Base-by-base conservation (phyloP, 2,329 filamentous ascomycete species). In the Cadophora gregata region DNA sequence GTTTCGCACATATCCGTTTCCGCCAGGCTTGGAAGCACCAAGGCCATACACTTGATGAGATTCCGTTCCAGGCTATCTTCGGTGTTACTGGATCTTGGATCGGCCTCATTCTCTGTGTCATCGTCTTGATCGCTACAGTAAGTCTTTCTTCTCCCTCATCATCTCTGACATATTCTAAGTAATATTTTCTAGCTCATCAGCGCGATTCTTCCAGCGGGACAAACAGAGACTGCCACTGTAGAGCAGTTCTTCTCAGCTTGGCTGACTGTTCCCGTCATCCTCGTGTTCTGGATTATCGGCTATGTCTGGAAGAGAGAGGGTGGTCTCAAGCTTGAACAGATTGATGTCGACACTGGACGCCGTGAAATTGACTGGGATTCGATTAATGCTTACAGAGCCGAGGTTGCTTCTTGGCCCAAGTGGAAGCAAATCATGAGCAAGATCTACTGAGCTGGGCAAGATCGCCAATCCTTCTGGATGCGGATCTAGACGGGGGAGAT, bases 61-160 rank as follows among this genome's bases (percentile, higher is more conserved):
- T 85, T 60, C 81, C 82, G 3, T 84, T 82, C 71, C 75, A 73
- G 70, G 75, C 81, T 16, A 53, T 62, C 21, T 58, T 80, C 4
- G 91, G 91, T 51, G 77, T 93, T 14, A 81, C 83, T 65, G 91
- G 91, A 42, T 92, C 89, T 59, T 91, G 82, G 79, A 75, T 92
- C 50, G 90, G 90, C 4, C 80, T 93, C 61, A 67, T 80, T 62
- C 84, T 93, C 73, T 91, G 91, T 78, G 69, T 82, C 24, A 75
- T 93, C 8, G 87, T 91, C 60, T 80, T 93, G 53, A 80, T 91
- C 36, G 90, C 89, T n/a, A 67, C 70, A 64, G 64, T 69, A 27
- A 59, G 63, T 55, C n/a, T 33, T 47, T 16, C n/a, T 1, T 21
- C n/a, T n/a, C 7, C 9, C 31, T 12, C n/a, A 36, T 56, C 10